A percentile compares a stretch with the other conserved stretches of the same genome.
phyloP scores from a whole-genome alignment of 345 rosid species.

The Schrenkiella parvula region DNA sequence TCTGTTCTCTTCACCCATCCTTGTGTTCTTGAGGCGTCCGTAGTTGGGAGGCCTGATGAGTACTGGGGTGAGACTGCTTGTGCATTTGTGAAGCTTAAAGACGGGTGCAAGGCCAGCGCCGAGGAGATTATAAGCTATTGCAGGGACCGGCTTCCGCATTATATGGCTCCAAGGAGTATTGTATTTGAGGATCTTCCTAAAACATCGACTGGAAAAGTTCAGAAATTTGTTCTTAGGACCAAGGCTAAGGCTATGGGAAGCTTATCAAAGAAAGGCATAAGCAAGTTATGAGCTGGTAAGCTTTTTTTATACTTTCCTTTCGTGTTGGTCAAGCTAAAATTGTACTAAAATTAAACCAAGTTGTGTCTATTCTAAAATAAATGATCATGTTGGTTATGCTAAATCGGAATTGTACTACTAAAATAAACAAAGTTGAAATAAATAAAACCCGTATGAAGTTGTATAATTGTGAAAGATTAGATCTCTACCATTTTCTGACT shows the following conservation, averaged over 20 bases:
- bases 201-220: constrained; percentile 72
- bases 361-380: background rate
- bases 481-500: constrained; percentile 12
- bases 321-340: background rate
- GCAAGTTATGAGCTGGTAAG: constrained; percentile 49
- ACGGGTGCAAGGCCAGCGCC: constrained; percentile 35
- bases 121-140: constrained; percentile 58
- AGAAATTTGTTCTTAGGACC: constrained; percentile 54
- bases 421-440: background rate
- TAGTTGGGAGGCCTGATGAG: constrained; percentile 68
- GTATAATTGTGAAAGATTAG: background rate
- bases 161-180: constrained; percentile 65
- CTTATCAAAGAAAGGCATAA: constrained; percentile 41
- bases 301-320: too few species aligned
- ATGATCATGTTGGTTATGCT: background rate
- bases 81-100: constrained; percentile 69
- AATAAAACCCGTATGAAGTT: background rate
- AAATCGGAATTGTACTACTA: background rate
- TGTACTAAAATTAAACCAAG: background rate
- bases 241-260: constrained; percentile 69
- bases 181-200: constrained; percentile 69
- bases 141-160: constrained; percentile 48
- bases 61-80: constrained; percentile 81
- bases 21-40: constrained; percentile 66
- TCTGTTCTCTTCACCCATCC: constrained; percentile 63